Conservation (phyloP, 2,329 filamentous ascomycete genomes). For the Hypomyces perniciosus region DNA sequence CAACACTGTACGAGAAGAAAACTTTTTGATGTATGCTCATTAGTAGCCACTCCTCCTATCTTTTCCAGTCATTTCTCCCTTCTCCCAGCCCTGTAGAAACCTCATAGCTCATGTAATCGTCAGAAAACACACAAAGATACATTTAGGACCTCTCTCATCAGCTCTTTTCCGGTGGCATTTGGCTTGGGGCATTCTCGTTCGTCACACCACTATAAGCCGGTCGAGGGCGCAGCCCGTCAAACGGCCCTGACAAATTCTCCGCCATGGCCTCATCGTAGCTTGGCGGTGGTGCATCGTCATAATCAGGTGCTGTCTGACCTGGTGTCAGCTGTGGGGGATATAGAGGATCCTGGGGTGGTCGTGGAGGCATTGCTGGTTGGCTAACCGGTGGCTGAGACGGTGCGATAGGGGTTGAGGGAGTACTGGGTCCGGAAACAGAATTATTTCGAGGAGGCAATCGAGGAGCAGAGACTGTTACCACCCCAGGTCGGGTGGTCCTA, state of each 20-base stretch:
- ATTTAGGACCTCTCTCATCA: neutral
- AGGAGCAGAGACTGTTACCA: conserved; percentile 28
- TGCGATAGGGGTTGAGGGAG: conserved; percentile 15
- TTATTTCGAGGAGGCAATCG: conserved; percentile 29
- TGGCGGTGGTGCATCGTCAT: conserved; percentile 84
- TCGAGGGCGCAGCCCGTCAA: conserved; percentile 55
- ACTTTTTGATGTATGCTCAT: neutral
- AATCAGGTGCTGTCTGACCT: conserved; percentile 37
- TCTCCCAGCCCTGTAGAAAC: neutral
- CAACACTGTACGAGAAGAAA: too few relatives aligned
- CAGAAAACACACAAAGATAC: neutral
- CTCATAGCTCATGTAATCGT: neutral
- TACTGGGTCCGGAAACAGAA: conserved; percentile 20
- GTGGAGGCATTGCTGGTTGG: conserved; percentile 20
- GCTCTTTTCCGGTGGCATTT: conserved; percentile 37
- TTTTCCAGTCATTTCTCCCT: neutral
- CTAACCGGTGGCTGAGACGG: conserved; percentile 18
- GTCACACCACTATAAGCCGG: conserved; percentile 62
- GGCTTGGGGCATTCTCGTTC: conserved; percentile 53
- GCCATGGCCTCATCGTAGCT: conserved; percentile 94
- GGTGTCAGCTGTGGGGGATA: conserved; percentile 52
- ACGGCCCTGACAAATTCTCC: conserved; percentile 62
- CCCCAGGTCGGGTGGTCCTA: conserved; percentile 32
- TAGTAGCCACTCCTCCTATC: neutral
- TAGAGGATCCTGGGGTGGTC: conserved; percentile 40